Conservation (phyloP, 2,329 filamentous ascomycete genomes). For the Aspergillus sp. region DNA sequence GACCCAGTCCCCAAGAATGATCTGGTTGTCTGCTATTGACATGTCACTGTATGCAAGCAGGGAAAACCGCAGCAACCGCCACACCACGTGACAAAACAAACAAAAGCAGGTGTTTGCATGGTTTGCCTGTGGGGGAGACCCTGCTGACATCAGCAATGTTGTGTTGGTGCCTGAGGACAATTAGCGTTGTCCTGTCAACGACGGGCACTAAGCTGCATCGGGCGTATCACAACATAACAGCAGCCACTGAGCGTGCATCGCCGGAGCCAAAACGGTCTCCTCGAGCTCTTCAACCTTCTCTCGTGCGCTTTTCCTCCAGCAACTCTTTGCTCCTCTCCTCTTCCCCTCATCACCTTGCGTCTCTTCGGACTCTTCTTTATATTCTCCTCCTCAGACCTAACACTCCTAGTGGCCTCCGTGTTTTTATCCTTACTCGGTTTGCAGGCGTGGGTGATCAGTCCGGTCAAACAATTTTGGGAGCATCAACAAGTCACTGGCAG, state of each 20-base stretch:
- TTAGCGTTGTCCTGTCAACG: conserved; percentile 40
- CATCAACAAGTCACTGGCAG: conserved; percentile 11
- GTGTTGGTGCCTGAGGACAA: conserved; percentile 7
- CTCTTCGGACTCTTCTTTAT: conserved; percentile 12
- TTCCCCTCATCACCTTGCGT: conserved; percentile 2
- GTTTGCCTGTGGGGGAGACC: conserved; percentile 10
- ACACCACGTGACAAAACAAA: background rate
- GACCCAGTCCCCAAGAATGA: background rate
- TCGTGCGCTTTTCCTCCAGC: conserved; percentile 15
- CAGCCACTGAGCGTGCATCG: conserved; percentile 31
- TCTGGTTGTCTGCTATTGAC: no score
- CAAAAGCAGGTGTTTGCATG: conserved; percentile 8
- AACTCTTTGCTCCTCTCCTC: conserved; percentile 15
- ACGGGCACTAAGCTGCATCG: conserved; percentile 27
- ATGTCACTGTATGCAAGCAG: no score
- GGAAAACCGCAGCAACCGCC: background rate
- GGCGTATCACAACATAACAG: conserved; percentile 40
- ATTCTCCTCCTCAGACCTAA: conserved; percentile 5
- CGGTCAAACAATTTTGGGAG: conserved; percentile 10
- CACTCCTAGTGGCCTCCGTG: conserved; percentile 1
- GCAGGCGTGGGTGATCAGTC: conserved; percentile 9
- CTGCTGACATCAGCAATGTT: conserved; percentile 14
- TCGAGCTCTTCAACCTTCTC: conserved; percentile 24
- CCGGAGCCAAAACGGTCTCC: conserved; percentile 31
- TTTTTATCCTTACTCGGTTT: conserved; percentile 24